Percentiles rank a stretch among this genome's conserved stretches.
Conservation (phyloP, 495 filamentous ascomycete species). For the Penicillium pancosmium region DNA sequence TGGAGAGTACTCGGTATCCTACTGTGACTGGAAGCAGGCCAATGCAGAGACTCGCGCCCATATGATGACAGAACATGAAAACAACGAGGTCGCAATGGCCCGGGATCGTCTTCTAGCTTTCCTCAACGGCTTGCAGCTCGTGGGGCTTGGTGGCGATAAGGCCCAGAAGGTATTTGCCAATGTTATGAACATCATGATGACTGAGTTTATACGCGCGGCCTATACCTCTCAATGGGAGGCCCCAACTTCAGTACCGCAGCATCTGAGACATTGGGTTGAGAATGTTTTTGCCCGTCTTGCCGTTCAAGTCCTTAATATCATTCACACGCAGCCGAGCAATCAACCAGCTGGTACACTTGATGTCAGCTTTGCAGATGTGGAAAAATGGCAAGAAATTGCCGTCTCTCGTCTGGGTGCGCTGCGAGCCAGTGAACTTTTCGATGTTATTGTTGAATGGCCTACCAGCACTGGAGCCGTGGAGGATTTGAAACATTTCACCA, state of each 20-base stretch:
- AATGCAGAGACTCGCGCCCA: constrained; percentile 27
- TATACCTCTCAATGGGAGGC: constrained; percentile 63
- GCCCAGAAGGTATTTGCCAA: constrained; percentile 77
- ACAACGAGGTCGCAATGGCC: constrained; percentile 38
- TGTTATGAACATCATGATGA: constrained; percentile 71
- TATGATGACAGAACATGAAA: constrained; percentile 44
- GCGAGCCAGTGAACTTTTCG: constrained; percentile 81
- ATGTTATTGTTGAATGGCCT: constrained; percentile 86
- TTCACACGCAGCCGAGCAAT: constrained; percentile 35
- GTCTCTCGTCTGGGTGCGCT: constrained; percentile 76
- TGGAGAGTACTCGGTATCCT: constrained; percentile 40
- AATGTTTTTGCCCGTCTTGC: constrained; percentile 68
- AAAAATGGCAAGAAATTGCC: constrained; percentile 81
- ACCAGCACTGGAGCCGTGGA: constrained; percentile 77
- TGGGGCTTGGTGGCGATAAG: constrained; percentile 73
- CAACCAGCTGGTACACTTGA: constrained; percentile 29
- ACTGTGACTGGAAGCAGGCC: constrained; percentile 40
- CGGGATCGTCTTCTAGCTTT: constrained; percentile 58
- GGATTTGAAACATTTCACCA: constrained; percentile 68
- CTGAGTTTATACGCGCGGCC: constrained; percentile 60
- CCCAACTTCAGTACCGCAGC: constrained; percentile 56
- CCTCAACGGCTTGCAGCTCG: constrained; percentile 63
- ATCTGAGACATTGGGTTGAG: constrained; percentile 71
- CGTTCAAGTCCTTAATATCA: constrained; percentile 61
- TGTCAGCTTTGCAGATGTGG: constrained; percentile 62